Evolutionary conservation across 2,329 filamentous ascomycete genomes (phyloP).

Genomic region (Pyrenochaeta sp.): DNA sequence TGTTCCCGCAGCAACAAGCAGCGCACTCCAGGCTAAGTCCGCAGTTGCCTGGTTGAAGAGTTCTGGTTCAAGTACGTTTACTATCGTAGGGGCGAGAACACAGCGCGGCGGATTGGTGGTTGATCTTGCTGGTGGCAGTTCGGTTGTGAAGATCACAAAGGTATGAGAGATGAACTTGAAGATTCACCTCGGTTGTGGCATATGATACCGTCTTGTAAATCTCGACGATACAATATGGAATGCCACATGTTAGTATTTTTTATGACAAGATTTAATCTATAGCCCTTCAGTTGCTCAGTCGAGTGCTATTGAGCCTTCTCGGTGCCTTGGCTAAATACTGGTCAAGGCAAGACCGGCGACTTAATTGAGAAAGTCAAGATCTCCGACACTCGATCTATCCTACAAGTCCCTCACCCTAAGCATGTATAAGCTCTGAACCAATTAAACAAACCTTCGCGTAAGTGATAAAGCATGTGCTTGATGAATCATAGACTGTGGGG

Average conservation of each 20-base stretch:
- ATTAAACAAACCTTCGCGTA: neutral
- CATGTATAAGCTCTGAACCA: too few relatives aligned
- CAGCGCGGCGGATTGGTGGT: conserved; percentile 27
- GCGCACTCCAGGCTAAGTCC: conserved; percentile 20
- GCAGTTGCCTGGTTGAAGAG: conserved; percentile 30
- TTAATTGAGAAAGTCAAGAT: too few relatives aligned
- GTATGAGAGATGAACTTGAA: neutral
- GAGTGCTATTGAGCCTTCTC: too few relatives aligned
- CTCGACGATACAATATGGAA: too few relatives aligned
- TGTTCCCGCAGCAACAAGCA: conserved; percentile 8
- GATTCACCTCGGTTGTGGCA: neutral
- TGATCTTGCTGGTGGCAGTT: conserved; percentile 17
- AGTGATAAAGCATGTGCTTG: neutral
- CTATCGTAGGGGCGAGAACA: conserved; percentile 15
- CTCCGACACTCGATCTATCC: too few relatives aligned
- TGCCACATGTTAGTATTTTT: neutral
- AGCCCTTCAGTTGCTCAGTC: too few relatives aligned
- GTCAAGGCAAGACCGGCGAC: too few relatives aligned
- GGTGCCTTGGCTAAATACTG: too few relatives aligned
- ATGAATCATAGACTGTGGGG: neutral
- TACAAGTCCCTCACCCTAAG: too few relatives aligned
- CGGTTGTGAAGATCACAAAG: conserved; percentile 17
- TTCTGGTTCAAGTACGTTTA: conserved; percentile 11
- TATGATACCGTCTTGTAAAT: neutral
- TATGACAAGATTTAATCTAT: too few relatives aligned